Base-by-base conservation (phyloP, 345 rosid genomes). In the Cardamine chenopodiifolia region DNA sequence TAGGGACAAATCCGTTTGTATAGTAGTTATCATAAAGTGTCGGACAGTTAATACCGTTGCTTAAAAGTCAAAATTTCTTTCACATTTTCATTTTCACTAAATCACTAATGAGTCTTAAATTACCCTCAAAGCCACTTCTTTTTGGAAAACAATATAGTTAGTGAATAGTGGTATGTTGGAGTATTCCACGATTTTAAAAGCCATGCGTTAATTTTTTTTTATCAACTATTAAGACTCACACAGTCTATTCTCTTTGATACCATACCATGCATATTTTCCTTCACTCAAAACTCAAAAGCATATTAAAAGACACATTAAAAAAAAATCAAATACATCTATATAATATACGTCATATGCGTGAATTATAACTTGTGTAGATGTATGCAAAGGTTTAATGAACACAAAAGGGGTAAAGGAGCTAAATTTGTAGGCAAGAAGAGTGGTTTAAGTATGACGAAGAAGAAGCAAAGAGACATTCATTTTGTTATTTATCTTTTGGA, bases 31-130 rank as follows among this genome's bases (percentile, higher is more conserved):
- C 72, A 29, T 49, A 58, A 65, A 72, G 81, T 71, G 77, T 72
- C 73, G 73, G 81, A 72, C 81, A 71, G 81, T 71, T 78, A 71
- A 72, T 71, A 72, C 81, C 77, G 81, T 77, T 71, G 57, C 39
- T 53, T 52, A 42, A n/a, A 75, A 68, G 81, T 77, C 73, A 66
- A 66, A 64, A 65, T 58, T 25, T 70, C 66, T 63, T 2, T 71
- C 13, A 39, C 63, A 44, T 70, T 77, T 55, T 55, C 76, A 77
- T 70, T 76, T 56, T 56, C 77, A 78, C 63, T 65, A 58, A 23
- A 17, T 57, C 72, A 28, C 56, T 56, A 62, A 45, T 63, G 19
- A 15, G 7, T 39, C 32, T 68, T 48, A 31, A 31, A 50, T 62
- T 48, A 62, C 35, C 45, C 26, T 45, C 50, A 45, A 42, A 42